Base-by-base conservation (phyloP, 2,329 filamentous ascomycete genomes). In the Neonectria coccinea region DNA sequence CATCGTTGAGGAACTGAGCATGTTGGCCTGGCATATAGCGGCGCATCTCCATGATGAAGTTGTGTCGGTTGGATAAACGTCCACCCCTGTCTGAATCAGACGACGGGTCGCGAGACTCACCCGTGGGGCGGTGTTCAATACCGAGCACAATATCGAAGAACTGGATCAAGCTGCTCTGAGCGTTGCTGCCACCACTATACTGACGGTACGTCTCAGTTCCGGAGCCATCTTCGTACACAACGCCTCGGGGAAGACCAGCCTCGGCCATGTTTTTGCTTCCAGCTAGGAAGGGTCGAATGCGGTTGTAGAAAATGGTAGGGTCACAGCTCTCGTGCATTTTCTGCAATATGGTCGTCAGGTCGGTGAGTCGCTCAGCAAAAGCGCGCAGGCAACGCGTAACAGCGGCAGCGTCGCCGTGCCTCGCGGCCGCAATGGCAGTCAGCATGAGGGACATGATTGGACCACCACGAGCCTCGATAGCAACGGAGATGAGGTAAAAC, bases 221-320 rank as follows among this genome's bases (percentile, higher is more conserved):
- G 11, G 87, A 88, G 20, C 91, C 93, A 68, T 93, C 88, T 70
- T 97, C 94, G 77, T 97, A 98, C 53, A 95, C 83, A 55, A 99
- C 90, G 20, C 96, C 96, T 64, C 90, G 84, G 0, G 96, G 94
- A 10, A 99, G 85, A 14, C 96, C 96, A 5, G 95, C 96, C 67
- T 97, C 95, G 53, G 87, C 89, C 96, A 97, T 99, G 78, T 98
- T 98, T 85, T 97, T 97, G 78, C 94, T 96, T 14, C 96, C 96
- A 6, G 96, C 95, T 3, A 99, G 86, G 79, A 97, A 98, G 0
- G 96, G 95, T n/a, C 96, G 89, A 73, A 99, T 97, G 65, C 94
- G 92, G 79, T 97, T 89, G 79, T 97, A 99, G 80, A 99, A 99
- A 60, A 97, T 91, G 68, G 92, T 91, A 0, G 96, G 94, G 75